A percentile compares a stretch with the other conserved stretches of the same genome.
Evolutionary conservation across 2,329 filamentous ascomycete genomes (phyloP).

Genomic region (Amauroascus niger): DNA sequence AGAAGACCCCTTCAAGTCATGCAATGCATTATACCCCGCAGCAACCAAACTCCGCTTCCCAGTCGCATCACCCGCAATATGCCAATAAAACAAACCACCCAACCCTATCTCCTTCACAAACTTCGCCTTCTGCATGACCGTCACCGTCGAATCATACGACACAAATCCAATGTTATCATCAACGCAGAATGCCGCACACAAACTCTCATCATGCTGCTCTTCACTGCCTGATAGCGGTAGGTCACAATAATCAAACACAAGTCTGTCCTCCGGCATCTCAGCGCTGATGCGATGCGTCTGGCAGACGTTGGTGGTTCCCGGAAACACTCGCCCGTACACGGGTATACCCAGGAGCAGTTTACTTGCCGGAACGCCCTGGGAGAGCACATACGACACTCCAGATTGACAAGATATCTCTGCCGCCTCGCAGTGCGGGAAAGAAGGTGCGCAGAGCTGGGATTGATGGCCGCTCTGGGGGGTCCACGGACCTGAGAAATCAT

Average conservation of each 20-base stretch:
- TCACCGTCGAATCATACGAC: slow-evolving; percentile 68
- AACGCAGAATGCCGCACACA: slow-evolving; percentile 57
- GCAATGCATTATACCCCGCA: slow-evolving; percentile 49
- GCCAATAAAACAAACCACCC: slow-evolving; percentile 74
- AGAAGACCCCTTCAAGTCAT: slow-evolving; percentile 29
- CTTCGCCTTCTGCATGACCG: slow-evolving; percentile 62
- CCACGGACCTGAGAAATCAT: slow-evolving; percentile 70
- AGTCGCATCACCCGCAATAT: slow-evolving; percentile 58
- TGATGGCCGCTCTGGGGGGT: slow-evolving; percentile 60
- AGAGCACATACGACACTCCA: slow-evolving; percentile 55
- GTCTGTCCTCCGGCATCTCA: slow-evolving; percentile 50
- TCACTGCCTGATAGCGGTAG: slow-evolving; percentile 53
- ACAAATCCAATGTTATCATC: slow-evolving; percentile 65
- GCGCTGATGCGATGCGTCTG: slow-evolving; percentile 31
- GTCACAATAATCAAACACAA: slow-evolving; percentile 63
- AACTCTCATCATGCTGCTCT: slow-evolving; percentile 58
- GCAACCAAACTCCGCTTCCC: slow-evolving; percentile 50
- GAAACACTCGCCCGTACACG: slow-evolving; percentile 64
- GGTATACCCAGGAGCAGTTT: slow-evolving; percentile 71
- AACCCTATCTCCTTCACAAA: slow-evolving; percentile 63
- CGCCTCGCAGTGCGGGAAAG: slow-evolving; percentile 45
- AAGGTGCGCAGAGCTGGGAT: slow-evolving; percentile 59
- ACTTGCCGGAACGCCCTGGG: slow-evolving; percentile 55
- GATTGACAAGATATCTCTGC: slow-evolving; percentile 53
- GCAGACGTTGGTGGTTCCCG: slow-evolving; percentile 54